Evolutionary conservation across 2,329 filamentous ascomycete species (phyloP).

Genomic region (Calonectria hawksworthii): DNA sequence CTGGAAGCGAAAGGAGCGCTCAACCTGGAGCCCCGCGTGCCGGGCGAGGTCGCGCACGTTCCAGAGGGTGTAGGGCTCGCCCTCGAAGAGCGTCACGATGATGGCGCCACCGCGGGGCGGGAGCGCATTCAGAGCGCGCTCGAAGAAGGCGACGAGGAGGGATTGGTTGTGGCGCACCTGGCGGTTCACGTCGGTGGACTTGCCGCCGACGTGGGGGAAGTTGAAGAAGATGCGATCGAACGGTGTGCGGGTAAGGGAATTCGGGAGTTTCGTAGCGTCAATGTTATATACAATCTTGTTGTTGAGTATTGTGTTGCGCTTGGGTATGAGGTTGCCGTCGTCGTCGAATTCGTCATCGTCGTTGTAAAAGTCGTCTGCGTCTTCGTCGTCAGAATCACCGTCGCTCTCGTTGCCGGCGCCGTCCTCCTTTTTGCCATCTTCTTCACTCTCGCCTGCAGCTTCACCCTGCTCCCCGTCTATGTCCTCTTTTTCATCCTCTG

Average conservation of each 20-base stretch:
- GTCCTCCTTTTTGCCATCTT: constrained; percentile 31
- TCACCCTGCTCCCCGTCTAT: constrained; percentile 17
- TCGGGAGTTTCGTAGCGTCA: constrained; percentile 75
- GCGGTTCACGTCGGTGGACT: constrained; percentile 92
- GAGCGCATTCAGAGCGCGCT: constrained; percentile 57
- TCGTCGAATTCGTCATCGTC: constrained; percentile 33
- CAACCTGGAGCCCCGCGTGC: constrained; percentile 79
- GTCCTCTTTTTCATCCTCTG: constrained; percentile 23
- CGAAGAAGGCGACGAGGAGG: constrained; percentile 79
- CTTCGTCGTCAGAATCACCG: constrained; percentile 15
- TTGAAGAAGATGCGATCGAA: constrained; percentile 93
- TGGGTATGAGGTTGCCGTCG: constrained; percentile 34
- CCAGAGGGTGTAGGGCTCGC: constrained; percentile 95
- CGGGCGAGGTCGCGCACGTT: constrained; percentile 90
- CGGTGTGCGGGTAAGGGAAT: constrained; percentile 56
- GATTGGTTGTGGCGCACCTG: constrained; percentile 95
- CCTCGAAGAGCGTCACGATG: constrained; percentile 91
- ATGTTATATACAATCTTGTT: constrained; percentile 70
- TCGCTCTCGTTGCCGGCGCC: constrained; percentile 28
- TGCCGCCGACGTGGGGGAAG: constrained; percentile 95
- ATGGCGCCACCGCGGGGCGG: constrained; percentile 69
- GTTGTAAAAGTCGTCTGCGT: constrained; percentile 38
- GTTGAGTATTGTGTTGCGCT: constrained; percentile 35
- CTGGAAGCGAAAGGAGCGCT: constrained; percentile 79
- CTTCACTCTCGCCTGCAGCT: constrained; percentile 13